Percentiles rank a stretch among this genome's conserved stretches.
Conservation (phyloP, 1,284 basidiomycete species). For the Volvariella volvacea region DNA sequence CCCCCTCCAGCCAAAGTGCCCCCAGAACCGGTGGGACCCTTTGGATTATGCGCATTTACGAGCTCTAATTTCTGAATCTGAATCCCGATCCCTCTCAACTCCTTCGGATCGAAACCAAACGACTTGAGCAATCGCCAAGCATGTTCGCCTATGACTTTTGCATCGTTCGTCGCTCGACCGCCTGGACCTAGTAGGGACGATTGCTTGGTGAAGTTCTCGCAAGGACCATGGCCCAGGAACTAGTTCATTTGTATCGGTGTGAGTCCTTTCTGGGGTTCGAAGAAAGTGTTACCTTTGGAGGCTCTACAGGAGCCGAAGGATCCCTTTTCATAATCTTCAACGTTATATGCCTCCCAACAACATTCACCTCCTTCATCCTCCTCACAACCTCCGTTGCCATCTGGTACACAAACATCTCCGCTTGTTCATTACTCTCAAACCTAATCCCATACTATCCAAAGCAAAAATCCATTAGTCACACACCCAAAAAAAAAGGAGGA, state of each 20-base stretch:
- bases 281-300: constrained; percentile 69
- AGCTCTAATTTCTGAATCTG: constrained; percentile 85
- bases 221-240: constrained; percentile 92
- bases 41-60: no score
- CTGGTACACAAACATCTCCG: constrained; percentile 69
- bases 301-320: constrained; percentile 81
- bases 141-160: constrained; percentile 65
- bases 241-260: constrained; percentile 20
- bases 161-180: constrained; percentile 70
- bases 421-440: constrained; percentile 78
- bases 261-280: not conserved
- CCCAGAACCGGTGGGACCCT: not conserved
- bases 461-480: constrained; percentile 4
- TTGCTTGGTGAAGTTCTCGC: constrained; percentile 80
- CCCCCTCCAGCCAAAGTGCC: not conserved
- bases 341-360: constrained; percentile 69
- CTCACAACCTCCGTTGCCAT: constrained; percentile 74
- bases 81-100: constrained; percentile 90
- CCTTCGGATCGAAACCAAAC: constrained; percentile 75
- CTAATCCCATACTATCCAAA: constrained; percentile 88
- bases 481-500: constrained; percentile 7
- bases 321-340: constrained; percentile 89
- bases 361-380: constrained; percentile 59
- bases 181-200: constrained; percentile 47
- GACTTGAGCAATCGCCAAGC: constrained; percentile 72